phyloP scores from a whole-genome alignment of 225 moss, liverwort and hornwort genomes.

The Anthoceros angustus region DNA sequence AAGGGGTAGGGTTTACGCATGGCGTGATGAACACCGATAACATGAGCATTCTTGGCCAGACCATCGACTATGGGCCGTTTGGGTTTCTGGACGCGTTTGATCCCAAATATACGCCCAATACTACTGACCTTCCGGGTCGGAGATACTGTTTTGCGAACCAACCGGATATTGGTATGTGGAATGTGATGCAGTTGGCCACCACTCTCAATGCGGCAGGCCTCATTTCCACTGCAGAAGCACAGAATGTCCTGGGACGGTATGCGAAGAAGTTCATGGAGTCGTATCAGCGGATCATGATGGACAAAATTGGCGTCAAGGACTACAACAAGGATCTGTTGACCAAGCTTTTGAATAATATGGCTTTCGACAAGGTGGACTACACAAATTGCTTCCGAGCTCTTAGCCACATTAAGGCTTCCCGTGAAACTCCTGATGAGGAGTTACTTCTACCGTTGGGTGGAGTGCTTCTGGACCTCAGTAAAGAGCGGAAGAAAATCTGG shows the following conservation, averaged over 20 bases:
- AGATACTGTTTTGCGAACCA: slow-evolving; percentile 93
- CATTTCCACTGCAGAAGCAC: slow-evolving; percentile 78
- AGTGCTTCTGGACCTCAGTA: slow-evolving; percentile 69
- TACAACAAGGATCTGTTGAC: slow-evolving; percentile 77
- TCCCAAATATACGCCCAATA: slow-evolving; percentile 89
- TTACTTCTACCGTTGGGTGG: slow-evolving; percentile 74
- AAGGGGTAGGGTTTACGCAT: slow-evolving; percentile 94
- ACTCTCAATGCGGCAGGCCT: slow-evolving; percentile 77
- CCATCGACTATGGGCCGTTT: slow-evolving; percentile 93
- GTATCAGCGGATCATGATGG: slow-evolving; percentile 76
- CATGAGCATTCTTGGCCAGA: slow-evolving; percentile 91
- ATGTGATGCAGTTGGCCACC: slow-evolving; percentile 86
- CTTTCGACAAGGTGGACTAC: slow-evolving; percentile 93
- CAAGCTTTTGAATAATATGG: slow-evolving; percentile 62
- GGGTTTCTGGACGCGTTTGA: slow-evolving; percentile 98
- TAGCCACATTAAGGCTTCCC: slow-evolving; percentile 50
- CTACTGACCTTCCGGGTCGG: slow-evolving; percentile 92
- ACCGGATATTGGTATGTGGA: slow-evolving; percentile 94
- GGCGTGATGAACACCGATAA: slow-evolving; percentile 99
- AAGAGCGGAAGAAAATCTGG: slow-evolving; percentile 82
- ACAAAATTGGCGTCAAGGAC: slow-evolving; percentile 67
- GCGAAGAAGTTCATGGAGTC: slow-evolving; percentile 84
- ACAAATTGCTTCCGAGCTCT: slow-evolving; percentile 87
- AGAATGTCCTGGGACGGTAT: slow-evolving; percentile 74
- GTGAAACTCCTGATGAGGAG: slow-evolving; percentile 41